Evolutionary conservation across 1,284 basidiomycete species (phyloP).

Genomic region (Vanrija sp.): DNA sequence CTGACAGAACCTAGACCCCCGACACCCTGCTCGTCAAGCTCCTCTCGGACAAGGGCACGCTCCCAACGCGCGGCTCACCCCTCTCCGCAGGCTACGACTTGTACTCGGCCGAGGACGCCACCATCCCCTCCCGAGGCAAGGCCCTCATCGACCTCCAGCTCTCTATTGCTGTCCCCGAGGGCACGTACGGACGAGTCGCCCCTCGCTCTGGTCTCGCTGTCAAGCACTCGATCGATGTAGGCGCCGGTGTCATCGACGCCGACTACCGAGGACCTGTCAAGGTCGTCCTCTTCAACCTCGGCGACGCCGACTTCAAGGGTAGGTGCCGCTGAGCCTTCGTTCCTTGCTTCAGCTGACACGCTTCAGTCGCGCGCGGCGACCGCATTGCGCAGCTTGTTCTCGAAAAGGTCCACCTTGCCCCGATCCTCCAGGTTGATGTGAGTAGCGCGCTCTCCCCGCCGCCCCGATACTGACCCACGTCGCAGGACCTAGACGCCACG

Average conservation of each 20-base stretch:
- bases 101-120: constrained; percentile 77
- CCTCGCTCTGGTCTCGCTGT: constrained; percentile 92
- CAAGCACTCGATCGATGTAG: constrained; percentile 95
- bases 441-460: constrained; percentile 25
- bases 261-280: constrained; percentile 92
- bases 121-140: constrained; percentile 78
- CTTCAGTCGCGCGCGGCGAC: constrained; percentile 79
- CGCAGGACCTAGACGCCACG: constrained; percentile 71
- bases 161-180: constrained; percentile 83
- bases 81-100: constrained; percentile 91
- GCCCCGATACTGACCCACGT: background rate
- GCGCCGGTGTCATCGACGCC: constrained; percentile 92
- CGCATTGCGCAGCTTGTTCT: constrained; percentile 91
- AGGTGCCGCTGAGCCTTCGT: constrained; percentile 26
- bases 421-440: constrained; percentile 74
- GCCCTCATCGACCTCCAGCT: constrained; percentile 86
- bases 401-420: constrained; percentile 82
- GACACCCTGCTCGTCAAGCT: constrained; percentile 71
- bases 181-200: constrained; percentile 93
- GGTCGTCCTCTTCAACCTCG: constrained; percentile 92
- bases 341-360: background rate
- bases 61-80: constrained; percentile 82
- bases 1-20: background rate
- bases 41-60: constrained; percentile 70
- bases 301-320: constrained; percentile 83